These are phyloP conservation scores for Cinchona pubescens DNA, from an alignment of 257 asterid species.

Conservation along the genomic window DNA sequence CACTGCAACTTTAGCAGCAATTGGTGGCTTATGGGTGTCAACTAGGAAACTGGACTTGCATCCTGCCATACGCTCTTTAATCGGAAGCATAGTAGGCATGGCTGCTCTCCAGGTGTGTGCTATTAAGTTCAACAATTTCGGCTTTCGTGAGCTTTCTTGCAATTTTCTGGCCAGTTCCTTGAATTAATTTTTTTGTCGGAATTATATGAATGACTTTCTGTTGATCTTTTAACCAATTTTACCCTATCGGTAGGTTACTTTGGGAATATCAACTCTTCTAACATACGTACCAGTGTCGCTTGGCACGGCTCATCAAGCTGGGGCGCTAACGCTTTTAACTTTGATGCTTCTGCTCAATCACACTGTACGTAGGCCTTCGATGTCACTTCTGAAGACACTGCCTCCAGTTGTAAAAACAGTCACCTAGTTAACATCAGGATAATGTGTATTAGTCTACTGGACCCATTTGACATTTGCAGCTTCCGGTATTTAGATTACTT, in stretches of 20 bases:
- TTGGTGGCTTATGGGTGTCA: conserved; percentile 73
- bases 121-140: neutral
- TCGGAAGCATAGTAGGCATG: conserved; percentile 82
- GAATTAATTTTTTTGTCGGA: neutral
- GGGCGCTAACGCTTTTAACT: conserved; percentile 84
- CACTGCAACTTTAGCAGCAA: conserved; percentile 65
- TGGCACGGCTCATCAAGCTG: conserved; percentile 93
- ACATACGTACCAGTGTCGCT: conserved; percentile 80
- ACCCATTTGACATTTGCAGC: neutral
- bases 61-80: conserved; percentile 64
- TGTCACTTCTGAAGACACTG: conserved; percentile 63
- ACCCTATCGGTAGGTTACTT: conserved; percentile 50
- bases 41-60: conserved; percentile 72
- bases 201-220: neutral
- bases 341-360: conserved; percentile 86
- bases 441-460: neutral
- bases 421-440: neutral
- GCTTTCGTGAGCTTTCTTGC: too few species aligned
- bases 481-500: neutral
- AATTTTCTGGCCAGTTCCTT: neutral
- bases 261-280: conserved; percentile 79
- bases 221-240: neutral
- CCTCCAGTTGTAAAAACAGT: conserved; percentile 55
- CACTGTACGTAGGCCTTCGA: conserved; percentile 77
- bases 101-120: conserved; percentile 74